A percentile compares a stretch with the other conserved stretches of the same genome.
Conservation (phyloP, 495 filamentous ascomycete genomes). For the Penicillium dipodomyicola region DNA sequence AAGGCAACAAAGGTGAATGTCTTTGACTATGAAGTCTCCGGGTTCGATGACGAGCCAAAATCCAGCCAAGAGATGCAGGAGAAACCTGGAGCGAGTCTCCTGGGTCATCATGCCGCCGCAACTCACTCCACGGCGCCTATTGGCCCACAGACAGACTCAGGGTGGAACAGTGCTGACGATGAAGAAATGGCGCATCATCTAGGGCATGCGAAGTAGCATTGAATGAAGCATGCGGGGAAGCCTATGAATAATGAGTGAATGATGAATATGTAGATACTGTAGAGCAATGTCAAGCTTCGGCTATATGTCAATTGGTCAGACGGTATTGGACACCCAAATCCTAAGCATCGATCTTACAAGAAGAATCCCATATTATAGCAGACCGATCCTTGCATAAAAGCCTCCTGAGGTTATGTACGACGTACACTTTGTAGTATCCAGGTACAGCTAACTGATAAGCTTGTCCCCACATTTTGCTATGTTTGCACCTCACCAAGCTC, state of each 20-base stretch:
- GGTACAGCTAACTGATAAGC: background rate
- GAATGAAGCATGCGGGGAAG: background rate
- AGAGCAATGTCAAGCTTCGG: slow-evolving; percentile 3
- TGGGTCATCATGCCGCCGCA: slow-evolving; percentile 15
- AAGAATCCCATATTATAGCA: background rate
- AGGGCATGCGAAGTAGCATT: slow-evolving; percentile 14
- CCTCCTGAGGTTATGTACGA: background rate
- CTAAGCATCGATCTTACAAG: background rate
- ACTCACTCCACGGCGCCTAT: background rate
- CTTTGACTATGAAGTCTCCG: slow-evolving; percentile 43
- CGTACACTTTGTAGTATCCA: background rate
- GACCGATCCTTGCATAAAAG: background rate
- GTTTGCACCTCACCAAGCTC: slow-evolving; percentile 26
- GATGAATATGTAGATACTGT: slow-evolving; percentile 8
- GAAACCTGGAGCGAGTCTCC: slow-evolving; percentile 25
- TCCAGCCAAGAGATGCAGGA: slow-evolving; percentile 43
- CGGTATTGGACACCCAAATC: background rate
- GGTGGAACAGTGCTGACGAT: slow-evolving; percentile 18
- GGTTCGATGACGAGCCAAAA: slow-evolving; percentile 32
- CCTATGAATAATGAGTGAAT: slow-evolving; percentile 24
- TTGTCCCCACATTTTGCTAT: slow-evolving; percentile 27
- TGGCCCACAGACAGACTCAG: slow-evolving; percentile 10
- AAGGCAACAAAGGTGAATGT: slow-evolving; percentile 35
- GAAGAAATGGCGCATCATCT: slow-evolving; percentile 19
- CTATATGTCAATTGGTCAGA: background rate